A percentile compares a stretch with the other conserved stretches of the same genome.
Evolutionary conservation across 192 early-diverging fungal species (phyloP).

Genomic region (Coemansia sp.): DNA sequence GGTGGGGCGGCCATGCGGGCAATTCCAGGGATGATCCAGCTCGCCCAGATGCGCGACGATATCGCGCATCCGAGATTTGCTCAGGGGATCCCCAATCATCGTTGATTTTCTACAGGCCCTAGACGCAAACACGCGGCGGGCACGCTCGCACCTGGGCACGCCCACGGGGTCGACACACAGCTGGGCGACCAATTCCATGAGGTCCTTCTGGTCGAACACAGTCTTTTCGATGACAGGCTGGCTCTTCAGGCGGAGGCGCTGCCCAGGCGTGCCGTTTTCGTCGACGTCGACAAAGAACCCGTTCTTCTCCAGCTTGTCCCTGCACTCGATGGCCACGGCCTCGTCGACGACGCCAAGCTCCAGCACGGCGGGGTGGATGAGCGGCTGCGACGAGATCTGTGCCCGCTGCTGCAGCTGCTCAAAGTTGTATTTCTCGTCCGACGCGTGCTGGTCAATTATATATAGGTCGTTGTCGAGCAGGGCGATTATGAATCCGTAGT

Average conservation of each 20-base stretch:
- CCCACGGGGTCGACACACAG: conserved; percentile 51
- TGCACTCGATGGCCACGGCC: conserved; percentile 71
- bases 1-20: conserved; percentile 95
- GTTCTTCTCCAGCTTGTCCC: conserved; percentile 67
- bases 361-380: conserved; percentile 69
- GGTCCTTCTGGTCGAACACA: conserved; percentile 65
- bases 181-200: conserved; percentile 43
- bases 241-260: conserved; percentile 63
- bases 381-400: conserved; percentile 62
- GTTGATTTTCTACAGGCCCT: conserved; percentile 86
- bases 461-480: conserved; percentile 70
- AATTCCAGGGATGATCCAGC: conserved; percentile 97
- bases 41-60: conserved; percentile 81
- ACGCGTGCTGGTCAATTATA: conserved; percentile 98
- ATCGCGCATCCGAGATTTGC: conserved; percentile 66
- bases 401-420: conserved; percentile 74
- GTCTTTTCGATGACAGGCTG: conserved; percentile 76
- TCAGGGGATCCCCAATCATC: conserved; percentile 90
- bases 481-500: conserved; percentile 91
- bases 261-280: conserved; percentile 56
- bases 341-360: conserved; percentile 81
- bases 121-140: conserved; percentile 79
- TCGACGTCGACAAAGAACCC: conserved; percentile 79
- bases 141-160: conserved; percentile 67
- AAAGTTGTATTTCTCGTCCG: conserved; percentile 97